Base-by-base conservation (phyloP, 352 stramenopile genomes). In the Pythium graminicola region DNA sequence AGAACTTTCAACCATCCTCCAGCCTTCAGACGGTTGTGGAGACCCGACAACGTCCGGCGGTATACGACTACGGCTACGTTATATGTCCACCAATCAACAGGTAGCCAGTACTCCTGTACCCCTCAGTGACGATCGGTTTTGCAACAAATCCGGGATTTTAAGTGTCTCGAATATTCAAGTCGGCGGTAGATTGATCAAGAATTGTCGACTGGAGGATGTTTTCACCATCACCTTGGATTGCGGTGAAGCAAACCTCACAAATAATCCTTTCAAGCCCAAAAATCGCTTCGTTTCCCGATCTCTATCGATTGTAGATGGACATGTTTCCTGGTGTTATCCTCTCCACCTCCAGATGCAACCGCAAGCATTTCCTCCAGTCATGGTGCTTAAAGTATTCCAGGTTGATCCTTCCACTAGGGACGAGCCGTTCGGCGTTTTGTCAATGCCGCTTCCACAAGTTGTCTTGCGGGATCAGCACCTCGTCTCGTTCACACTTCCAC, bases 401-500 rank as follows among this genome's bases (percentile, higher is more conserved):
- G 11, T 19, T 1, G n/a, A 20, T 22, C 17, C 10, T 26, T 4
- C 22, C 0, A 24, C 10, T 24, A 19, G 19, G 19, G 45, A 41
- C 10, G 39, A 35, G 17, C 38, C 54, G 13, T 22, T 65, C 1
- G 50, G 44, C 3, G 26, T 24, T 3, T 4, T 60, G 5, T 52
- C 38, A 2, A 41, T 60, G 16, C 44, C 50, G 5, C 31, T 65
- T 6, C 45, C 46, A 4, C 22, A 19, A 6, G 38, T 41, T 13
- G 49, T 66, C 13, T 24, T 61, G 14, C 7, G 29, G 0, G 31
- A 54, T 3, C 51, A 58, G 13, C 58, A 66, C 24, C 46, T 66
- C 40, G 58, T 66, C 5, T 39, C 45, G 4, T 54, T 66, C 33
- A 38, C 38, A 6, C 58, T 66, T 14, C 58, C 58, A 3, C 26